Percentiles rank a stretch among this genome's conserved stretches.
Conservation (phyloP, 2,329 filamentous ascomycete genomes). For the Coleophoma eucalyptorum region DNA sequence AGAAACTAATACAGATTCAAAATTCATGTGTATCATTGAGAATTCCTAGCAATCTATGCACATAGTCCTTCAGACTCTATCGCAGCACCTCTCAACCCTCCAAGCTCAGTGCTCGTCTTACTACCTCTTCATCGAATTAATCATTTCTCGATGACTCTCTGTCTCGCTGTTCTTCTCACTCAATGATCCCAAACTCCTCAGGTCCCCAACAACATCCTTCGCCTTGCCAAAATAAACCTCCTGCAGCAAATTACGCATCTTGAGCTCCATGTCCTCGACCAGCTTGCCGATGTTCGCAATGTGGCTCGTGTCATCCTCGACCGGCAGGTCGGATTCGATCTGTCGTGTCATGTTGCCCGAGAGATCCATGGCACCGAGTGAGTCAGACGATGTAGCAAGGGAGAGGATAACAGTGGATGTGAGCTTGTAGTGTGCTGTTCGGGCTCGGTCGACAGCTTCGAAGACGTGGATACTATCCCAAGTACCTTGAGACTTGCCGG, state of each 20-base stretch:
- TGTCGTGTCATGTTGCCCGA: conserved; percentile 98
- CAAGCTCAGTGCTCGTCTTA: not conserved
- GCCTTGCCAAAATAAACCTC: conserved; percentile 99
- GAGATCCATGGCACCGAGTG: conserved; percentile 82
- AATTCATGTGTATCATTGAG: too few relatives aligned
- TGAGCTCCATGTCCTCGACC: conserved; percentile 99
- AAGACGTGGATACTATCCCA: conserved; percentile 99
- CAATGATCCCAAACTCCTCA: conserved; percentile 80
- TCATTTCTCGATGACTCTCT: conserved; percentile 85
- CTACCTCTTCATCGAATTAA: conserved; percentile 49
- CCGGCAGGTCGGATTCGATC: conserved; percentile 84
- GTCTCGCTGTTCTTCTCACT: conserved; percentile 82
- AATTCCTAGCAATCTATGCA: too few relatives aligned
- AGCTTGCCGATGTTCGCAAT: conserved; percentile 92
- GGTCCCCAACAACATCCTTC: conserved; percentile 94
- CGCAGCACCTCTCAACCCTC: too few relatives aligned
- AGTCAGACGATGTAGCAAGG: conserved; percentile 64
- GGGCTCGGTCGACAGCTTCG: conserved; percentile 88
- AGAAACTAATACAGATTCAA: too few relatives aligned
- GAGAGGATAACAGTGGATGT: conserved; percentile 95
- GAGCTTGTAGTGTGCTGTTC: conserved; percentile 93
- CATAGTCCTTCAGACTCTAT: too few relatives aligned
- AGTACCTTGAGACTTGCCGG: conserved; percentile 67
- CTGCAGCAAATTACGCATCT: conserved; percentile 97
- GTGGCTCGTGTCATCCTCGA: conserved; percentile 88